Percentiles rank a stretch among this genome's conserved stretches.
Conservation (phyloP, 768 basidiomycete genomes). For the Cystobasidium tubakii region DNA sequence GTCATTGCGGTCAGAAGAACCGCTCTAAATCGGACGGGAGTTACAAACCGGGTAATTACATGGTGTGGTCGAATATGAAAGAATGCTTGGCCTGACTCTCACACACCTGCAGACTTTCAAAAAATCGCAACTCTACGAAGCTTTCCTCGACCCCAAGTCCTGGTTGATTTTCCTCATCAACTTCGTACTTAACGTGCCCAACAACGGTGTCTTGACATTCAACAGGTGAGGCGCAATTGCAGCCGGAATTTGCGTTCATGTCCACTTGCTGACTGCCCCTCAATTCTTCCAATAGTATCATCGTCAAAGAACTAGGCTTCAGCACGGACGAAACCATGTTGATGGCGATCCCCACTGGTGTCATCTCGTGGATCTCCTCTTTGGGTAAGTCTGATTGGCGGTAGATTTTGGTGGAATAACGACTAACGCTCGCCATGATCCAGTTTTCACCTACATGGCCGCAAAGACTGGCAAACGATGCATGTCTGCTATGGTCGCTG, state of each 20-base stretch:
- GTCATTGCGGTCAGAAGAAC: constrained; percentile 43
- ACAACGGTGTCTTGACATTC: constrained; percentile 39
- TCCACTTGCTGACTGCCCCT: too few species aligned
- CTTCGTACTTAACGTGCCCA: constrained; percentile 44
- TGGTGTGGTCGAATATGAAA: too few species aligned
- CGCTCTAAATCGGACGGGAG: constrained; percentile 42
- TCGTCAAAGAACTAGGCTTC: constrained; percentile 40
- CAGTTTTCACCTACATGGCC: constrained; percentile 41
- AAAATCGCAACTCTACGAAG: constrained; percentile 45
- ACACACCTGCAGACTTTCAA: constrained; percentile 41
- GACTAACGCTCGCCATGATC: not conserved
- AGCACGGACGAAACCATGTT: constrained; percentile 43
- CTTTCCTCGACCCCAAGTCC: constrained; percentile 45
- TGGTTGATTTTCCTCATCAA: constrained; percentile 46
- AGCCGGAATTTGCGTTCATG: too few species aligned
- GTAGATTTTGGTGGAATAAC: too few species aligned
- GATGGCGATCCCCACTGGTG: constrained; percentile 45
- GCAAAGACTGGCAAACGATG: constrained; percentile 41
- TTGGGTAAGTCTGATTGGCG: constrained; percentile 12
- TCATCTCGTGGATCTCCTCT: constrained; percentile 43
- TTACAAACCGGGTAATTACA: constrained; percentile 42
- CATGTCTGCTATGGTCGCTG: constrained; percentile 39
- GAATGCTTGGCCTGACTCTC: too few species aligned
- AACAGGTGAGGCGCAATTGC: constrained; percentile 30
- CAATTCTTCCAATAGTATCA: constrained; percentile 10